Conservation (phyloP, 352 stramenopile genomes). For the Aphanomyces cochlioides region DNA sequence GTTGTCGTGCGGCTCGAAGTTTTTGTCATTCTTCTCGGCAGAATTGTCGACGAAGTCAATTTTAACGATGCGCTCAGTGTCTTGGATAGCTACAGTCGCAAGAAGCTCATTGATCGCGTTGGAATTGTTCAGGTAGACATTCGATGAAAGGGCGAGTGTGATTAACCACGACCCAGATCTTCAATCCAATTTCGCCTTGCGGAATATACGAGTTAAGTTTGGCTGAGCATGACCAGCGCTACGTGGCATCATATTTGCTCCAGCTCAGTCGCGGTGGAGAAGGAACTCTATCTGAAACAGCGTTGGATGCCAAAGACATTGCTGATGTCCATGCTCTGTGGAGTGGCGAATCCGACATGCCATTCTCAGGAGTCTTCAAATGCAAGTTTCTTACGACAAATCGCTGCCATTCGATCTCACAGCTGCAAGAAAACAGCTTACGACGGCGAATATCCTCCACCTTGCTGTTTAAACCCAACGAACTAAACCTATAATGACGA, state of each 20-base stretch:
- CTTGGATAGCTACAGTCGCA: conserved; percentile 59
- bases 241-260: conserved; percentile 11
- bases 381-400: conserved; percentile 28
- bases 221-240: conserved; percentile 26
- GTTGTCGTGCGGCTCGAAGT: conserved; percentile 64
- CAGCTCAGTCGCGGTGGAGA: conserved; percentile 7
- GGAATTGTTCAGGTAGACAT: conserved; percentile 32
- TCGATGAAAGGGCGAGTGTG: not conserved
- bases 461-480: conserved; percentile 14
- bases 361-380: conserved; percentile 6
- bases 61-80: conserved; percentile 60
- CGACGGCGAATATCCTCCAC: conserved; percentile 7
- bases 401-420: conserved; percentile 14
- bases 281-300: not conserved
- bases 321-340: not conserved
- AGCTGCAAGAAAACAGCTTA: conserved; percentile 19
- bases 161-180: not conserved
- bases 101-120: conserved; percentile 58
- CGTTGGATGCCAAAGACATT: conserved; percentile 4
- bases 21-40: conserved; percentile 62
- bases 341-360: not conserved
- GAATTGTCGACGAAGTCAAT: conserved; percentile 69
- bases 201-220: conserved; percentile 25
- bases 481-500: not conserved
- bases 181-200: conserved; percentile 24